Base-by-base conservation (phyloP, 306 rosid genomes). In the Fragaria vesca region DNA sequence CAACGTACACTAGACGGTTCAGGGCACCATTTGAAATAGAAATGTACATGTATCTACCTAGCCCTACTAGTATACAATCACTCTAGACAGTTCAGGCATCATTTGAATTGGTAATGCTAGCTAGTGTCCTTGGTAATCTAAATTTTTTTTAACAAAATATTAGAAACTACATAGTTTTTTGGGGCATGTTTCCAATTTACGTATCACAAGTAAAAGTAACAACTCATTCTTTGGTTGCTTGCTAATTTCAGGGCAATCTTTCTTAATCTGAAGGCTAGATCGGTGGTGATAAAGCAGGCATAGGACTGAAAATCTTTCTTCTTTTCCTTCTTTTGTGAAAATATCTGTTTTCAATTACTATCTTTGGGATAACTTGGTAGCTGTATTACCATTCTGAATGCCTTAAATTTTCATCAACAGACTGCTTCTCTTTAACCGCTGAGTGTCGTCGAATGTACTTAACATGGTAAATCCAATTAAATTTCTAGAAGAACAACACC, bases 231-330 rank as follows among this genome's bases (percentile, higher is more conserved):
- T 66, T 40, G n/a, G 78, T 72, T 80, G 43, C n/a, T 79, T 69
- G 74, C 21, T 85, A 73, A 82, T 50, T 47, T 48, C 92, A 94
- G 97, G 97, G 97, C 85, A 61, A 87, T 95, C 82, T 95, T 95
- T 84, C 87, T 95, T 74, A 91, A 92, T 86, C 88, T 89, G 79
- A 92, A 92, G 87, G 97, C 98, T 82, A 86, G 91, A 76, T 83
- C 97, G 6, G 92, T 60, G 72, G 87, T 89, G 58, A 74, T 87
- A 46, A 94, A 92, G 86, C 83, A 87, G 89, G 90, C 71, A 4
- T 92, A 88, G 79, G 74, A 50, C 42, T 76, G 43, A 40, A 74
- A 67, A 26, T 55, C 55, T 10, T 69, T 38, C 17, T 47, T 73
- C 21, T 50, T 76, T 12, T 66, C 24, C 2, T 4, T 45, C 12